Conservation (phyloP, 148 eudicot species). For the Heliosperma pusillum region DNA sequence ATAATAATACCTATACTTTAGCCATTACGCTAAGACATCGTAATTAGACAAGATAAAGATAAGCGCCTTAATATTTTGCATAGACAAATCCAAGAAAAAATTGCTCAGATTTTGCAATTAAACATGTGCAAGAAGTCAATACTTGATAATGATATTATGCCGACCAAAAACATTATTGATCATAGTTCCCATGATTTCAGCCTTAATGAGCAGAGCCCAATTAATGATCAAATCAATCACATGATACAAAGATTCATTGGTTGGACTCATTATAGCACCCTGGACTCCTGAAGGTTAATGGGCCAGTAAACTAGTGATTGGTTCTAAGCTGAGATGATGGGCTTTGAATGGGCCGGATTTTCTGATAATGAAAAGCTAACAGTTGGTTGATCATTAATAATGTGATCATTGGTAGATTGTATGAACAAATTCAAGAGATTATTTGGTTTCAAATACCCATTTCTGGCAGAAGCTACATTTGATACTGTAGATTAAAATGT, state of each 20-base stretch:
- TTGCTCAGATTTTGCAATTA: constrained; percentile 25
- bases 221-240: not conserved
- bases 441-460: not conserved
- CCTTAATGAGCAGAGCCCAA: constrained; percentile 5
- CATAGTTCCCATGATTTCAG: not conserved
- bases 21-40: not conserved
- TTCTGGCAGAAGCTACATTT: not conserved
- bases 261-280: constrained; percentile 14
- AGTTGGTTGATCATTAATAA: not conserved
- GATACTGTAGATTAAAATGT: not conserved
- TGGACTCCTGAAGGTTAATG: not conserved
- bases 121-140: constrained; percentile 13
- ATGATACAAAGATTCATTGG: not conserved
- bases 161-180: constrained; percentile 23
- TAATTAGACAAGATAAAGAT: constrained; percentile 23
- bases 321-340: not conserved
- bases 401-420: not conserved
- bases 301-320: constrained; percentile 1
- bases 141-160: constrained; percentile 17
- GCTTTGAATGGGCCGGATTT: constrained; percentile 6
- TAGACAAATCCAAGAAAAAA: constrained; percentile 19
- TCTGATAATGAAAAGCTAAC: not conserved
- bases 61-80: constrained; percentile 14
- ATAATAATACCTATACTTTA: not conserved
- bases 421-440: not conserved